Base-by-base conservation (phyloP, 768 basidiomycete species). In the Daedaleopsis sinensis region DNA sequence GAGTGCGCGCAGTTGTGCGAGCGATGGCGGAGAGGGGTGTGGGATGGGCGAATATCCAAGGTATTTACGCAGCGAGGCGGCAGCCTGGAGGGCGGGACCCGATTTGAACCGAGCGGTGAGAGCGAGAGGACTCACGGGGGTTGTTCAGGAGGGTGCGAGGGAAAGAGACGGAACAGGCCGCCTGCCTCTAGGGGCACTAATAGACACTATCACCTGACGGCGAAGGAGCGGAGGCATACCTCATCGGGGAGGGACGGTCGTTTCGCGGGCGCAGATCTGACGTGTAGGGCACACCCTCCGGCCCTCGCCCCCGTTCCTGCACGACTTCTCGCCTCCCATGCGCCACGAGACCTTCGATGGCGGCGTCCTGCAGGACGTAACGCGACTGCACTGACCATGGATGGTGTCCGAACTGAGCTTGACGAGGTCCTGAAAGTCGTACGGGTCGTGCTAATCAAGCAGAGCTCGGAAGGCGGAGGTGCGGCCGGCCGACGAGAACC, bases 81-180 rank as follows among this genome's bases (percentile, higher is more conserved):
- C 38, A 4, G n/a, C 32, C 8, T 46, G 42, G n/a, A 46, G 18
- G 19, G 35, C 19, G 21, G 16, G 32, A 36, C 44, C 61, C 61
- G 61, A 57, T 46, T 51, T 62, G 55, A 15, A 62, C 61, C 61
- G 61, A 62, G 36, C 43, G 55, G 61, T 53, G 55, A 47, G 61
- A 62, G 55, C 60, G 60, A 55, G 59, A 32, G 39, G 55, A 52
- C 55, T 54, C 50, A 38, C 60, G 60, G 60, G 55, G 54, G 36
- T 39, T 56, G 54, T 55, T 48, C 44, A 32, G 47, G 52, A 44
- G 39, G 42, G 35, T 21, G 55, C n/a, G 50, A 48, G 37, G 54
- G 42, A 54, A 39, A 50, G n/a, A 52, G 46, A 39, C 47, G 47
- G 47, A 49, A 32, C 27, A 32, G 27, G 23, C 47, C 47, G 19